Conservation (phyloP, 148 eudicot genomes). For the Nyssa sinensis region DNA sequence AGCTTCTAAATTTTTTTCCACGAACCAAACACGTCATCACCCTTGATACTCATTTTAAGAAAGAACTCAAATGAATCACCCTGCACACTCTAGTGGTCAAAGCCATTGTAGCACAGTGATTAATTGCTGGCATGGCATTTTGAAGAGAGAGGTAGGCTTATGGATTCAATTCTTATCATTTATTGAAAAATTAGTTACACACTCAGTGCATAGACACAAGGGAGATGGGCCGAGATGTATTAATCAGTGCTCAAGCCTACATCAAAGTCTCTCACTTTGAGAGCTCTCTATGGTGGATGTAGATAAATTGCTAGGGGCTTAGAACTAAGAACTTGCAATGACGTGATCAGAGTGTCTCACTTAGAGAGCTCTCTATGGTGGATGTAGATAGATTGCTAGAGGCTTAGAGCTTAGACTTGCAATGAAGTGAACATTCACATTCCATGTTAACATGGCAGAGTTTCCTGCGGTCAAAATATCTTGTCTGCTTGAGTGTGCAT, state of each 20-base stretch:
- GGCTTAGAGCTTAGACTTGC: background rate
- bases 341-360: no score
- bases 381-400: no score
- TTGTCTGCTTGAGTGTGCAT: background rate
- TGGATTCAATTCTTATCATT: no score
- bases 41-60: background rate
- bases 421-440: background rate
- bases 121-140: no score
- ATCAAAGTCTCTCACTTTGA: background rate
- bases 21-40: background rate
- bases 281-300: no score
- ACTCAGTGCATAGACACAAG: background rate
- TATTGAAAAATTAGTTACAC: no score
- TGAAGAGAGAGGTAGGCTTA: no score
- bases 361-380: no score
- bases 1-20: conserved; percentile 2
- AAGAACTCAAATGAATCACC: background rate
- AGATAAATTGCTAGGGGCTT: no score
- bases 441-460: background rate
- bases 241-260: background rate
- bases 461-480: background rate
- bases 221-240: background rate
- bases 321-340: no score
- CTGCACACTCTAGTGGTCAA: no score
- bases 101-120: no score